Percentiles rank a stretch among this genome's conserved stretches.
phyloP scores from a whole-genome alignment of 75 land plant species.

The Adiantum capillusveneris region DNA sequence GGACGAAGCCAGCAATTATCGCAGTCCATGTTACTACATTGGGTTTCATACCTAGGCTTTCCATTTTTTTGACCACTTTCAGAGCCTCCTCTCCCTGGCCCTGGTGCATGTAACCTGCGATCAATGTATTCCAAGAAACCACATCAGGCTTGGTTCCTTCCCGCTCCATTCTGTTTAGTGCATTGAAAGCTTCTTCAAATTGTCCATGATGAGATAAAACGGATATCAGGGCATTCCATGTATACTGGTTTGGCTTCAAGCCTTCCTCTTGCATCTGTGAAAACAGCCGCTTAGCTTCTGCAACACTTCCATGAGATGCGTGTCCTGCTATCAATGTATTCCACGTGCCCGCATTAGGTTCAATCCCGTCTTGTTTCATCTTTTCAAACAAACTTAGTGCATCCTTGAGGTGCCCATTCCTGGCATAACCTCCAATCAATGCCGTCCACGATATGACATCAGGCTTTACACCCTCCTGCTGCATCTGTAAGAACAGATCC shows the following conservation, averaged over 20 bases:
- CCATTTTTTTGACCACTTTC: no score
- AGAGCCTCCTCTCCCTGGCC: no score
- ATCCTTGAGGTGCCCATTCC: constrained; percentile 39
- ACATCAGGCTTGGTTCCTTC: no score
- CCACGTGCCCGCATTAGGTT: constrained; percentile 58
- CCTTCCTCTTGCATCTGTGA: constrained; percentile 15
- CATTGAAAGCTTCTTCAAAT: no score
- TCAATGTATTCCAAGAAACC: no score
- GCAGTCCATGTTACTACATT: no score
- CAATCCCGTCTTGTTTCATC: constrained; percentile 42
- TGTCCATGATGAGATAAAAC: constrained; percentile 8
- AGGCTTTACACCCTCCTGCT: constrained; percentile 21
- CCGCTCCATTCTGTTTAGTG: no score
- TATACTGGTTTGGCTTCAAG: constrained; percentile 11
- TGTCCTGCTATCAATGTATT: constrained; percentile 29
- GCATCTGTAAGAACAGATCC: no score
- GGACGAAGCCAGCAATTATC: no score
- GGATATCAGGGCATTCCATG: constrained; percentile 18
- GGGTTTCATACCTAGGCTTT: no score
- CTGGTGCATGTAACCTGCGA: no score
- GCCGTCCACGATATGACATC: constrained; percentile 42
- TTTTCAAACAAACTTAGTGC: constrained; percentile 55
- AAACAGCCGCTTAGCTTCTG: constrained; percentile 18
- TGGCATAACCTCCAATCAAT: constrained; percentile 52
- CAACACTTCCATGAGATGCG: constrained; percentile 7